Base-by-base conservation (phyloP, 306 rosid genomes). In the Pachyrhizus erosus region DNA sequence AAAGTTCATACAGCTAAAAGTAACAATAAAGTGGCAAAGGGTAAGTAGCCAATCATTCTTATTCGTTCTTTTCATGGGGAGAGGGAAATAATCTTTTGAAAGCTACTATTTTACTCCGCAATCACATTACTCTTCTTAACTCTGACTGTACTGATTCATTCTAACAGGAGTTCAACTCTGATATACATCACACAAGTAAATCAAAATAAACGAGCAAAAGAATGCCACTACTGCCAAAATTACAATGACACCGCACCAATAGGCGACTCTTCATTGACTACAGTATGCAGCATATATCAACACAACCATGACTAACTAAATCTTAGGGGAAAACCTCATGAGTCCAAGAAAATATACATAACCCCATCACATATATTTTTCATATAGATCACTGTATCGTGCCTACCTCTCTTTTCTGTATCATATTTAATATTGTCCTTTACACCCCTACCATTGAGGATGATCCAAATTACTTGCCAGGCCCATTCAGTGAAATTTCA, bases 201-300 rank as follows among this genome's bases (percentile, higher is more conserved):
- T 51, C 61, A 62, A 78, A 62, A 80, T 58, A 37, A 88, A 54
- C 54, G 31, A 72, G 26, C 37, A 74, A 86, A 90, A 88, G 80
- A 91, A 89, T 89, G 90, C 88, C 89, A 83, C 89, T 74, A 76
- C 95, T 89, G 88, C 92, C 94, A 91, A 94, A 94, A 92, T 82
- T 91, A 90, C 91, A 84, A 86, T 89, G 89, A 88, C 89, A 83
- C 80, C 77, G 82, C 80, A 85, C 91, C 93, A 88, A 87, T 72
- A 78, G 58, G 85, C 60, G 82, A 87, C 88, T 79, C 89, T 71
- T 87, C 83, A 84, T 87, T 82, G 89, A 81, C 82, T 83, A 84
- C 46, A 80, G 87, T 88, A 86, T 87, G 90, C 87, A 90, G 82
- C 90, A 88, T 84, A 84, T 91, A 85, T 87, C 82, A 86, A 89